Base-by-base conservation (phyloP, 805 yeast genomes). In the Starmerella gropengiesseri region DNA sequence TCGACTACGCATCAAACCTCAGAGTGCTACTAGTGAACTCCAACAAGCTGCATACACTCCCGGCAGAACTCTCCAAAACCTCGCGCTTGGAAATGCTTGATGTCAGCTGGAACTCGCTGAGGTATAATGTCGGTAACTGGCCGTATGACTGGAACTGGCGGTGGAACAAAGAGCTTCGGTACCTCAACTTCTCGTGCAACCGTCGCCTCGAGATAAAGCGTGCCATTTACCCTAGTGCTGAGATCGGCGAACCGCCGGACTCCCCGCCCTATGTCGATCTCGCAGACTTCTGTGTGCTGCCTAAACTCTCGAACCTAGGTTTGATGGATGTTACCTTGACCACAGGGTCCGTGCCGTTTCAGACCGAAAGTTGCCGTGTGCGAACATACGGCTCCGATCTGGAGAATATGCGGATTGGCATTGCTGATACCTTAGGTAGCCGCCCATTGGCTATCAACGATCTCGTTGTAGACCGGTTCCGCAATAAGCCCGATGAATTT, bases 131-230 rank as follows among this genome's bases (percentile, higher is more conserved):
- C 43, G 81, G 91, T 3, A 91, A 91, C 60, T 83, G 86, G 73
- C 93, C 91, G 13, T 89, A 84, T 57, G 98, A 91, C 59, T 91
- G 97, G 96, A 91, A 85, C 62, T 91, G 98, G 98, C 78, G 81
- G 54, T 78, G 77, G 67, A 91, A 91, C 57, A 67, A 71, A 41
- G 74, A 76, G 31, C 67, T 91, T 60, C 75, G 70, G 52, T 86
- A 81, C 55, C 70, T 91, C 58, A 91, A 89, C 59, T 78, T 91
- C 44, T 85, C 96, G 0, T 96, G 96, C 29, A 91, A 91, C 58
- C 81, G 81, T 57, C 71, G 95, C 49, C 75, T 91, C 49, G 97
- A 91, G 57, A 87, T 91, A 31, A 65, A 71, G 40, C 81, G 77
- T 9, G 38, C 46, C 3, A 44, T 33, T 11, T 52, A 77, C 69